A percentile compares a stretch with the other conserved stretches of the same genome.
Conservation (phyloP, 768 basidiomycete species). For the Rhizopogon sp. region DNA sequence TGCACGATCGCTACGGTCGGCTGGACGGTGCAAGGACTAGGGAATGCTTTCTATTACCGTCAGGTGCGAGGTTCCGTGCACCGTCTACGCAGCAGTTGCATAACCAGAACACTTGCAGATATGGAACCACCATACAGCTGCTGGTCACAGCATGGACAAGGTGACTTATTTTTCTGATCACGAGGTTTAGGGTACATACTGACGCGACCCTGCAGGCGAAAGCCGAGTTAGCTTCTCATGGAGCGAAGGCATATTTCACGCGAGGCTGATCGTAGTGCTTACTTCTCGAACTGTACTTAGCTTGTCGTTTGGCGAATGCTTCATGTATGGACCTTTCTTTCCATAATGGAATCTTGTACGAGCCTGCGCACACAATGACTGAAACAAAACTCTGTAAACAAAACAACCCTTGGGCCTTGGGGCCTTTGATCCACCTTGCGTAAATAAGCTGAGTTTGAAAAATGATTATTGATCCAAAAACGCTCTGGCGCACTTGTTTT, state of each 20-base stretch:
- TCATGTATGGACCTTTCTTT: conserved; percentile 13
- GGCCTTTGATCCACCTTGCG: no score
- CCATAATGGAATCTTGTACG: not conserved
- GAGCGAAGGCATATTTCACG: conserved; percentile 85
- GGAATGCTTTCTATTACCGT: conserved; percentile 76
- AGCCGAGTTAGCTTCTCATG: conserved; percentile 75
- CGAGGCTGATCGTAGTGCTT: conserved; percentile 49
- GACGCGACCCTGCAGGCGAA: conserved; percentile 55
- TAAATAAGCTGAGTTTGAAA: conserved; percentile 35
- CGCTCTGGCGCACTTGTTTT: conserved; percentile 31
- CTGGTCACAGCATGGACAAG: conserved; percentile 87
- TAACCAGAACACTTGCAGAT: conserved; percentile 40
- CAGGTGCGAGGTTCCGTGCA: conserved; percentile 42
- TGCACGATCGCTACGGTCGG: conserved; percentile 78
- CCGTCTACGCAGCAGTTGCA: conserved; percentile 10
- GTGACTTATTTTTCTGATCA: conserved; percentile 26
- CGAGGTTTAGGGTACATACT: conserved; percentile 3
- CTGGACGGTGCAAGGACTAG: conserved; percentile 83
- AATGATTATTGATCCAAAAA: conserved; percentile 20
- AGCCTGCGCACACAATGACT: not conserved
- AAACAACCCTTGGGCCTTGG: not conserved
- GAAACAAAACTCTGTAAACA: not conserved
- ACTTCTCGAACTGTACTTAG: conserved; percentile 5
- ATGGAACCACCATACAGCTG: conserved; percentile 72
- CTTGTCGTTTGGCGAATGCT: not conserved